Evolutionary conservation across 2,329 filamentous ascomycete species (phyloP).

Genomic region (Xylaria sp.): DNA sequence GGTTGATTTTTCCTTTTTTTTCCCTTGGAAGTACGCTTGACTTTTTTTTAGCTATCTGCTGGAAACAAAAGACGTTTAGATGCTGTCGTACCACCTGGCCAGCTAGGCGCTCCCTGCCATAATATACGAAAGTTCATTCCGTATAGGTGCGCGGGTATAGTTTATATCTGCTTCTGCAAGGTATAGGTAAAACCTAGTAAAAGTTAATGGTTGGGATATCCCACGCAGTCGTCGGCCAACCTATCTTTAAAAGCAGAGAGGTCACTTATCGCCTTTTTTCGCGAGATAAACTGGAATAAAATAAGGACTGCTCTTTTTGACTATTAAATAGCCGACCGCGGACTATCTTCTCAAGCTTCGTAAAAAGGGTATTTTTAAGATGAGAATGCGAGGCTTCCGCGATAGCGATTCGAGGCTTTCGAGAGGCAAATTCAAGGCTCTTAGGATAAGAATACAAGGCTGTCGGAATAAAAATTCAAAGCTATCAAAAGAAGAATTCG

Average conservation of each 20-base stretch:
- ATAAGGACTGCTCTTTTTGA: conserved; percentile 62
- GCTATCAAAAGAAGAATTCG: conserved; percentile 52
- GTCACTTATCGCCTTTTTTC: conserved; percentile 65
- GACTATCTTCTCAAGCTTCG: conserved; percentile 66
- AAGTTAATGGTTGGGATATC: conserved; percentile 77
- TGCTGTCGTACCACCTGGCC: conserved; percentile 20
- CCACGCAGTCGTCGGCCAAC: conserved; percentile 69
- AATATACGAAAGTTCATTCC: conserved; percentile 64
- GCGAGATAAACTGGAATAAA: conserved; percentile 69
- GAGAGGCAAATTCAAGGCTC: conserved; percentile 69
- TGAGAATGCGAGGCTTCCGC: conserved; percentile 73
- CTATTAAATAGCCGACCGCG: conserved; percentile 70
- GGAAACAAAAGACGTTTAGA: conserved; percentile 41
- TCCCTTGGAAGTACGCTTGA: conserved; percentile 49
- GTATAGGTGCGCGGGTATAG: conserved; percentile 69
- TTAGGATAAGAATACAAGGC: no score
- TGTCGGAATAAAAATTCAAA: no score
- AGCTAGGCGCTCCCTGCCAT: conserved; percentile 51
- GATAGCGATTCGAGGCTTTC: conserved; percentile 62
- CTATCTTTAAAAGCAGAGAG: conserved; percentile 72
- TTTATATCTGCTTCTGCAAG: conserved; percentile 60
- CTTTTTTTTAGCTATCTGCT: conserved; percentile 25
- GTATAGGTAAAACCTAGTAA: no score
- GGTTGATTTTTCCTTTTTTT: conserved; percentile 67
- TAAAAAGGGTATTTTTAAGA: conserved; percentile 50